Percentiles rank a stretch among this genome's conserved stretches.
Conservation (phyloP, 129 eudicot species). For the Saposhnikovia divaricata region DNA sequence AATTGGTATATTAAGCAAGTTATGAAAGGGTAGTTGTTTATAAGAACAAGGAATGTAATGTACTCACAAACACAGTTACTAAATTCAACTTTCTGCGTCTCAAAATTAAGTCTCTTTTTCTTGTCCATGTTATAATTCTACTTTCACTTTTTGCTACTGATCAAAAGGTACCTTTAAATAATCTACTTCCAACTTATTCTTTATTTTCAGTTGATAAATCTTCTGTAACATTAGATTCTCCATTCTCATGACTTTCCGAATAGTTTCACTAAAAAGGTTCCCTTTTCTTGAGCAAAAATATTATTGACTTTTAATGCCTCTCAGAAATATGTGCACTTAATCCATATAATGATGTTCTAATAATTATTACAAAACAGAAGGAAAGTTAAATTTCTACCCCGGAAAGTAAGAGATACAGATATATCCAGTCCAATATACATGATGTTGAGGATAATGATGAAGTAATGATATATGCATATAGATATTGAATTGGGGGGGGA, state of each 20-base stretch:
- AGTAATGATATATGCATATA: slow-evolving; percentile 1
- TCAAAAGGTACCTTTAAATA: slow-evolving; percentile 30
- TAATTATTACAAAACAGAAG: background rate
- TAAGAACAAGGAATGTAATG: slow-evolving; percentile 12
- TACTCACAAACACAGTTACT: slow-evolving; percentile 30
- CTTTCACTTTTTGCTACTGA: slow-evolving; percentile 14
- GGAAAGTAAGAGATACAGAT: slow-evolving; percentile 33
- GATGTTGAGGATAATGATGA: slow-evolving; percentile 65
- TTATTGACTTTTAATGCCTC: background rate
- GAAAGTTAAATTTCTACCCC: slow-evolving; percentile 22
- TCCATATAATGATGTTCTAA: background rate
- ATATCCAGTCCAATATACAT: slow-evolving; percentile 9
- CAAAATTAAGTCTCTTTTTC: slow-evolving; percentile 15
- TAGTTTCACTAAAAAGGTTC: background rate
- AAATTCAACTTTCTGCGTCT: slow-evolving; percentile 16
- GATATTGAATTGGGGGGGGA: too few relatives aligned
- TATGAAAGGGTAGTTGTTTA: slow-evolving; percentile 14
- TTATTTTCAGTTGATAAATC: background rate
- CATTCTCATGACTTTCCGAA: slow-evolving; percentile 1
- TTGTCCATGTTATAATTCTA: slow-evolving; percentile 23
- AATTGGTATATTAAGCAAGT: slow-evolving; percentile 12
- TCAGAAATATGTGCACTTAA: background rate
- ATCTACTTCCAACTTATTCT: background rate
- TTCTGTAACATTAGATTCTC: background rate
- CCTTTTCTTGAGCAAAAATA: background rate